Conservation (phyloP, 176 grass and related monocot species). For the Zea mays region DNA sequence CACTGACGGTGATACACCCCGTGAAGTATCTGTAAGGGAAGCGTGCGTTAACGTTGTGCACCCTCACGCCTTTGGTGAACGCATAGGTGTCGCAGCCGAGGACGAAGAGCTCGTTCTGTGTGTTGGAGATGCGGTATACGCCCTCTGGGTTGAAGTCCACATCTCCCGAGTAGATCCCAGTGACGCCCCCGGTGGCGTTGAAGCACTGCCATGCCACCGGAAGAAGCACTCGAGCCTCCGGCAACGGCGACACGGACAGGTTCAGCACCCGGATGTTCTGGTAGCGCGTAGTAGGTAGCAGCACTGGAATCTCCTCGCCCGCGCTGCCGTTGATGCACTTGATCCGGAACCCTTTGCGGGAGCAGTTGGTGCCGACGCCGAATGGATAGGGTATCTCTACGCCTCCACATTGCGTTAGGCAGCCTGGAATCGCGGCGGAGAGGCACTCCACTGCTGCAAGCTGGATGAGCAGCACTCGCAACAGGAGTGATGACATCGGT, state of each 20-base stretch:
- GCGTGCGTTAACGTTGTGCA: not conserved
- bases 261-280: not conserved
- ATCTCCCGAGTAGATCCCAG: rapidly evolving
- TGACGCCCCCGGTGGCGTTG: not conserved
- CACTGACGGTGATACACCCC: not conserved
- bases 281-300: not conserved
- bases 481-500: not conserved
- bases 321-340: not conserved
- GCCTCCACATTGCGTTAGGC: not conserved
- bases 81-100: not conserved
- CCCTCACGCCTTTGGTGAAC: not conserved
- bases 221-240: slow-evolving; percentile 7
- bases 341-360: not conserved
- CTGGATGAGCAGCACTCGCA: not conserved
- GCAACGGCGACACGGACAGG: not conserved
- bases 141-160: not conserved
- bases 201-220: slow-evolving; percentile 15
- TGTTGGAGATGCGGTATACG: slow-evolving; percentile 32
- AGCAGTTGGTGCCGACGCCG: not conserved
- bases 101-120: not conserved
- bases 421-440: not conserved
- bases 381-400: slow-evolving; percentile 10
- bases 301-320: not conserved
- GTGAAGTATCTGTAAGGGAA: not conserved
- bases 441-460: not conserved